These are phyloP conservation scores for Harringtonia lauricola DNA, from an alignment of 2,329 filamentous ascomycete species.

Conservation along the genomic window DNA sequence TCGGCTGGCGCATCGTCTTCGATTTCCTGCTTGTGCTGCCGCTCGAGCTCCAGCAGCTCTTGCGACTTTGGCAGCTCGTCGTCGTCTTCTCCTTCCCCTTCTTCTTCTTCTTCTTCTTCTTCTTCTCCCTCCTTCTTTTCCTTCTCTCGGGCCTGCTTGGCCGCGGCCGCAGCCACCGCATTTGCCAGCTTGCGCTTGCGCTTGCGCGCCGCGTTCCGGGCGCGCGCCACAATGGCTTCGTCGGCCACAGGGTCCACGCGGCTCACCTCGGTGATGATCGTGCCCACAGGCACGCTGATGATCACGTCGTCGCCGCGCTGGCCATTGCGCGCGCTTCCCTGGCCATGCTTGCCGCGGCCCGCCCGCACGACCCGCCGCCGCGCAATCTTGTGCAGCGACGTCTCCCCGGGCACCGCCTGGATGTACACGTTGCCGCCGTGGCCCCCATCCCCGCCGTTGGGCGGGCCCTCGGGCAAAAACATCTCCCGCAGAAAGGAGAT, in stretches of 20 bases:
- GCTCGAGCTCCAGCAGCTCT: conserved; percentile 28
- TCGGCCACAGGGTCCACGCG: conserved; percentile 67
- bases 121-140: neutral
- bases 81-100: neutral
- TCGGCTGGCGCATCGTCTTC: conserved; percentile 30
- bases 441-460: conserved; percentile 91
- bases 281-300: conserved; percentile 86
- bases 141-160: neutral
- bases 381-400: conserved; percentile 83
- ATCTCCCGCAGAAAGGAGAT: conserved; percentile 91
- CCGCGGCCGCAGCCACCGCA: neutral
- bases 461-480: conserved; percentile 75
- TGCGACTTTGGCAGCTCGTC: conserved; percentile 18
- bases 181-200: conserved; percentile 2
- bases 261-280: conserved; percentile 73
- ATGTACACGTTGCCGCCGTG: conserved; percentile 89
- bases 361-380: conserved; percentile 65
- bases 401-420: conserved; percentile 83
- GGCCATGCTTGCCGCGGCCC: conserved; percentile 64
- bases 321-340: conserved; percentile 63
- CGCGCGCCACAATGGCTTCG: conserved; percentile 31
- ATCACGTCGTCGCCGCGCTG: conserved; percentile 77
- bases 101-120: neutral
- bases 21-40: conserved; percentile 28
- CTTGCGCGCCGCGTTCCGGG: conserved; percentile 2